Conservation (phyloP, 1,139 yeast genomes). For the Geotrichum histeridarum region DNA sequence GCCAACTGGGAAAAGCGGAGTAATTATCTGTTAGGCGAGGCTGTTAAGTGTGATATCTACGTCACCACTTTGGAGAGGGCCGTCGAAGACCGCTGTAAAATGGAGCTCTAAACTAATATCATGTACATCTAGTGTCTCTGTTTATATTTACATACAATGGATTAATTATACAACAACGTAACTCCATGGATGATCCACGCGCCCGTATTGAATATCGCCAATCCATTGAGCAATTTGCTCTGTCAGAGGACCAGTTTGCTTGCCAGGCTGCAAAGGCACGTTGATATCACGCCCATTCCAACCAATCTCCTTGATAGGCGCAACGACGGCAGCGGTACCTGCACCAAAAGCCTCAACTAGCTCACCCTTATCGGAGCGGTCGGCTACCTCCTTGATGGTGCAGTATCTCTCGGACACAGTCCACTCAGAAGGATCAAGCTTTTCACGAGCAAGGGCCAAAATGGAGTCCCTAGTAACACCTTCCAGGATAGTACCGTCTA, state of each 20-base stretch:
- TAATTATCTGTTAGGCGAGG: conserved; percentile 32
- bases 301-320: conserved; percentile 85
- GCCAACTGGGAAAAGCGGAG: conserved; percentile 36
- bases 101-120: too few species aligned
- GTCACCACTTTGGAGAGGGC: conserved; percentile 30
- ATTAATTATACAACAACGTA: conserved; percentile 12
- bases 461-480: conserved; percentile 96
- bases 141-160: neutral
- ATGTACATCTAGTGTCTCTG: neutral
- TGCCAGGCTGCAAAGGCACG: conserved; percentile 75
- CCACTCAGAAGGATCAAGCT: conserved; percentile 72
- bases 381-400: conserved; percentile 74
- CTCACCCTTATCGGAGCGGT: conserved; percentile 71
- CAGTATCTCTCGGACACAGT: conserved; percentile 71
- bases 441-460: conserved; percentile 66
- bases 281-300: conserved; percentile 64
- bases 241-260: conserved; percentile 75
- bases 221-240: conserved; percentile 77
- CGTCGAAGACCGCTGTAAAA: conserved; percentile 22
- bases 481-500: conserved; percentile 93
- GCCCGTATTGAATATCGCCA: conserved; percentile 83
- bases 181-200: conserved; percentile 51
- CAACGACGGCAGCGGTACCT: conserved; percentile 95
- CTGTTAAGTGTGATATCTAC: conserved; percentile 34
- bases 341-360: conserved; percentile 93